These are phyloP conservation scores for Apodospora peruviana DNA, from an alignment of 495 filamentous ascomycete species.

Conservation along the genomic window DNA sequence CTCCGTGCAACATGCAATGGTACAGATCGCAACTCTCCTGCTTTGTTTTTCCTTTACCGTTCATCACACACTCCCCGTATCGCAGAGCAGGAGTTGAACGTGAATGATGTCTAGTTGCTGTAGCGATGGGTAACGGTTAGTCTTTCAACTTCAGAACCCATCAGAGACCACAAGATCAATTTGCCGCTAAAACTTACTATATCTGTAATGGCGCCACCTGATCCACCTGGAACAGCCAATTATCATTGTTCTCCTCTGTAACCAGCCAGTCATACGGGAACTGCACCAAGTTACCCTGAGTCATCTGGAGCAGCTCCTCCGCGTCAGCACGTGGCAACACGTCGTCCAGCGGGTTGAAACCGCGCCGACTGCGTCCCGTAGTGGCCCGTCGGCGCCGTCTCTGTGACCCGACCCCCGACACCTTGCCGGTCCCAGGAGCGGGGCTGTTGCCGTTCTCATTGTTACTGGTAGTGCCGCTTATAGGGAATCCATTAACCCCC, in stretches of 20 bases:
- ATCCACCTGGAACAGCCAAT: slow-evolving; percentile 96
- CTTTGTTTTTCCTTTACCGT: no score
- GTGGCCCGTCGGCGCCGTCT: slow-evolving; percentile 62
- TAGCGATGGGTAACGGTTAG: slow-evolving; percentile 3
- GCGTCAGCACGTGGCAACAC: slow-evolving; percentile 66
- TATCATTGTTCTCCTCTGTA: slow-evolving; percentile 83
- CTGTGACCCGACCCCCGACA: slow-evolving; percentile 26
- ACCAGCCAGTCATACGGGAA: slow-evolving; percentile 95
- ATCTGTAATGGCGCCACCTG: slow-evolving; percentile 94
- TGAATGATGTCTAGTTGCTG: no score
- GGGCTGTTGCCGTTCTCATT: slow-evolving; percentile 5
- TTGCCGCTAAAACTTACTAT: slow-evolving; percentile 83
- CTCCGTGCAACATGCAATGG: no score
- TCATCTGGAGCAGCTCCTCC: slow-evolving; percentile 72
- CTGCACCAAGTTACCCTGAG: slow-evolving; percentile 82
- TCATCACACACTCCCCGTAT: no score
- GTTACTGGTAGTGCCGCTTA: neutral
- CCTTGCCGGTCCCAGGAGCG: neutral
- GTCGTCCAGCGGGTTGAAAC: slow-evolving; percentile 58
- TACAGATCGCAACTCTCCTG: no score
- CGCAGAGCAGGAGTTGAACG: no score
- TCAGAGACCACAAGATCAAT: no score
- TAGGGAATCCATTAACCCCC: neutral
- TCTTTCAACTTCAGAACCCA: no score
- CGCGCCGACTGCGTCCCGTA: slow-evolving; percentile 67